Base-by-base conservation (phyloP, 129 eudicot species). In the Flaveria ramosissima region DNA sequence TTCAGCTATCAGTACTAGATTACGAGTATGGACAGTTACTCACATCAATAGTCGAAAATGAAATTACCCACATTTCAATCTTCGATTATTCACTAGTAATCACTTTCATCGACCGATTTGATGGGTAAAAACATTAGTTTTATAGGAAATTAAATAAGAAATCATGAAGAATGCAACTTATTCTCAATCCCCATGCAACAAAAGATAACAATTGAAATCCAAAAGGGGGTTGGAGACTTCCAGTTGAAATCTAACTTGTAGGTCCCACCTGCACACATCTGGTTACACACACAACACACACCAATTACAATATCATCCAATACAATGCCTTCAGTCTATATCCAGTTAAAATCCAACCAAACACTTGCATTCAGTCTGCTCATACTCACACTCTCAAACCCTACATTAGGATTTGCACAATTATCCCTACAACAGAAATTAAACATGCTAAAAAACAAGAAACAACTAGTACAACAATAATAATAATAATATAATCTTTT, bases 241-340 rank as follows among this genome's bases (percentile, higher is more conserved):
- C 80, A 84, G 83, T 84, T 84, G 66, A 89, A 72, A 79, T 86
- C 78, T 27, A 89, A 86, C 89, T 84, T 55, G 65, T 77, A 13
- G 82, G 93, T 81, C 88, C 89, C 78, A 85, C 67, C 77, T 75
- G 88, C 83, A 81, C 53, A 83, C 30, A 69, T 81, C 81, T 84
- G 81, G 86, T 84, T 84, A 68, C 86, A 64, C 73, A 79, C 67
- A 43, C 59, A 75, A 60, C 76, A 48, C 78, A 77, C 70, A 73
- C 86, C 71, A 70, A 75, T 46, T 64, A 73, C 77, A 77, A 74
- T 61, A 52, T 73, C 79, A 66, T 50, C 71, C 78, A 72, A 71
- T 60, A 68, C 75, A 64, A 71, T 43, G 16, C 70, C 39, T 76
- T 80, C 74, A 61, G 68, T 68, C 87, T 77, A 82, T 57, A 85